Conservation (phyloP, 2,329 filamentous ascomycete genomes). For the Pseudopyrenochaeta lycopersici region DNA sequence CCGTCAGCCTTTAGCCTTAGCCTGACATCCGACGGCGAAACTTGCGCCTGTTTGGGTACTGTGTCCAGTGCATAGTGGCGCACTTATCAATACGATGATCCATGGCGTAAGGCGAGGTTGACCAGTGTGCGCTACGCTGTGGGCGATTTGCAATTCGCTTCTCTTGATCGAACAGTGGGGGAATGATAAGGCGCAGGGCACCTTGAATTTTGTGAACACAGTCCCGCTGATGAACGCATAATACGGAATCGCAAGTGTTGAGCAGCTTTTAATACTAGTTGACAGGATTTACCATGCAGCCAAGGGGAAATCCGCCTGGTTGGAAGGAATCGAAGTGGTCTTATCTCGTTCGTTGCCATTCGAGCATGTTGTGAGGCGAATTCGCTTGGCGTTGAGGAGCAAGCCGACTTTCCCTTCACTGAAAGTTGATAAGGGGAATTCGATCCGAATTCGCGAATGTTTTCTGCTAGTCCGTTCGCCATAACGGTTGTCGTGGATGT, state of each 20-base stretch:
- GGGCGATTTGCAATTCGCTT: neutral
- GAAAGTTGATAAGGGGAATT: no score
- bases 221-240: neutral
- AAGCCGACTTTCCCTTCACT: neutral
- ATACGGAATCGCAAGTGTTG: neutral
- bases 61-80: neutral
- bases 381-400: constrained; percentile 12
- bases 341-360: neutral
- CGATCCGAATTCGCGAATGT: neutral
- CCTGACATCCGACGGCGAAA: neutral
- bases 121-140: neutral
- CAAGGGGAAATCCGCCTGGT: neutral
- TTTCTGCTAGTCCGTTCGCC: neutral
- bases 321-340: neutral
- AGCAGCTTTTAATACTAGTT: neutral
- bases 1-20: no score
- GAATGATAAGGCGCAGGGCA: neutral
- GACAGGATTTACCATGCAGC: neutral
- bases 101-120: neutral
- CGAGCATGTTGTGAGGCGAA: neutral
- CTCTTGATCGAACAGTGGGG: neutral
- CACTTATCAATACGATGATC: neutral
- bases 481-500: no score
- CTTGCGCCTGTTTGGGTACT: neutral
- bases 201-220: neutral